A percentile compares a stretch with the other conserved stretches of the same genome.
Conservation (phyloP, 75 land plant species). For the Pinus taeda region DNA sequence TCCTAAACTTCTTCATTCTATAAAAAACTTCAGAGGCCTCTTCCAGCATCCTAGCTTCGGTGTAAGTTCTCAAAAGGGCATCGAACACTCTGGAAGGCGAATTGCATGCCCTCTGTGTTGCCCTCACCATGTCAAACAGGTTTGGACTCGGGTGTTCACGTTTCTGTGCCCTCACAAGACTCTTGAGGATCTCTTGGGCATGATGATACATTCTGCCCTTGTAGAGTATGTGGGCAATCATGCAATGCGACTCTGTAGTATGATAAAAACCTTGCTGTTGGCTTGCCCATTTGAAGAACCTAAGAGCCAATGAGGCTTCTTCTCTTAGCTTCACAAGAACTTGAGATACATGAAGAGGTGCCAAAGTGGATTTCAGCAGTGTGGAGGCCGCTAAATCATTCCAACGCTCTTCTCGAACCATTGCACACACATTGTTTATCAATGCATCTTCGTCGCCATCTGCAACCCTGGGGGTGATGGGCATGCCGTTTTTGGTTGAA, state of each 20-base stretch:
- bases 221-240: conserved; percentile 43
- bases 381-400: conserved; percentile 14
- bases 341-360: conserved; percentile 29
- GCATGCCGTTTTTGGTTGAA: no score
- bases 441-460: neutral
- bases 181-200: conserved; percentile 17
- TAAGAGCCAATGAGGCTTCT: conserved; percentile 26
- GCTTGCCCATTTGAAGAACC: conserved; percentile 45
- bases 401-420: conserved; percentile 24
- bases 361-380: conserved; percentile 25
- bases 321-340: conserved; percentile 22
- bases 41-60: conserved; percentile 35
- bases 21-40: conserved; percentile 37
- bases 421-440: conserved; percentile 7
- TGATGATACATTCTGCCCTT: conserved; percentile 35
- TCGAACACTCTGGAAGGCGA: conserved; percentile 48
- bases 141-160: neutral
- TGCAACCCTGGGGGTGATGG: no score
- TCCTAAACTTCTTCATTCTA: conserved; percentile 45
- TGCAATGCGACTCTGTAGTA: conserved; percentile 32
- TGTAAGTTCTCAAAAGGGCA: conserved; percentile 38
- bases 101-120: conserved; percentile 19
- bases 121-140: conserved; percentile 30
- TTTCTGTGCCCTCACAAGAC: conserved; percentile 11
- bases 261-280: conserved; percentile 37